phyloP scores from a whole-genome alignment of 192 early-diverging fungal genomes.

The Backusella sp. region DNA sequence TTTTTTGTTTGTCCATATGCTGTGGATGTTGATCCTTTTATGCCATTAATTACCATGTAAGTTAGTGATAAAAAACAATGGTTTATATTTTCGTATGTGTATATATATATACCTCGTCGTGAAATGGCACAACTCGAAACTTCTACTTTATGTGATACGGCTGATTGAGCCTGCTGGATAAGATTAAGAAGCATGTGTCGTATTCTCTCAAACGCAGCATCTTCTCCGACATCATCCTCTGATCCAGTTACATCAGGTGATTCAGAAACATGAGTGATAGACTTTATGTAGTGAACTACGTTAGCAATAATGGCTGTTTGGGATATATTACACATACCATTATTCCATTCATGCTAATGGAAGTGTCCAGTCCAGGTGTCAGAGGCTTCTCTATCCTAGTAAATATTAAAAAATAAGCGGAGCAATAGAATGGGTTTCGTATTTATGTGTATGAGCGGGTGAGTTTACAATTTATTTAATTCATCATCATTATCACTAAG shows the following conservation, averaged over 20 bases:
- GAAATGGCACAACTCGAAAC: background rate
- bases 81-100: background rate
- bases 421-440: background rate
- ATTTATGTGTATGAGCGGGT: background rate
- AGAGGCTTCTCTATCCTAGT: background rate
- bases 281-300: background rate
- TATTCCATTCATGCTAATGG: conserved; percentile 11
- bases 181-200: conserved; percentile 14
- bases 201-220: conserved; percentile 19
- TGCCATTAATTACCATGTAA: background rate
- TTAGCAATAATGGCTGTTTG: background rate
- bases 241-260: conserved; percentile 3
- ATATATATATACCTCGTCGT: conserved; percentile 1
- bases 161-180: conserved; percentile 25
- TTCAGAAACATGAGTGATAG: conserved; percentile 13
- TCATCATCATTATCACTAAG: background rate
- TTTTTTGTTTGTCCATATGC: background rate
- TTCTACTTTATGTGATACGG: conserved; percentile 17
- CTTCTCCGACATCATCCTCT: conserved; percentile 20
- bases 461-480: conserved; percentile 7
- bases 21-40: background rate
- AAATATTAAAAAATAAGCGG: background rate
- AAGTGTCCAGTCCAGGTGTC: background rate
- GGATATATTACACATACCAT: background rate
- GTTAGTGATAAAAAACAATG: background rate